These are phyloP conservation scores for Phytophthora ohioensis DNA, from an alignment of 352 stramenopile genomes.

Conservation along the genomic window DNA sequence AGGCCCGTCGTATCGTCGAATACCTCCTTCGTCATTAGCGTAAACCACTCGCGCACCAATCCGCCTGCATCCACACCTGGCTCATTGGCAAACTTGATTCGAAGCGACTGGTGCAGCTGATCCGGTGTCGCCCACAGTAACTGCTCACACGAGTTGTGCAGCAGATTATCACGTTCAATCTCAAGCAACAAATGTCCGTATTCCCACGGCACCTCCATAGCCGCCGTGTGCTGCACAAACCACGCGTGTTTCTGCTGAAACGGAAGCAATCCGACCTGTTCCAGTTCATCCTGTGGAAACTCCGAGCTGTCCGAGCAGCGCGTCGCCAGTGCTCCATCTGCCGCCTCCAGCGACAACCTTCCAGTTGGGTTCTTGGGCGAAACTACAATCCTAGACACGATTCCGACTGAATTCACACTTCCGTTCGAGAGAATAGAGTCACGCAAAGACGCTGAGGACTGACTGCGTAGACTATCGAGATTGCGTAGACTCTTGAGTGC, in stretches of 20 bases:
- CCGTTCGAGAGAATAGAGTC: slow-evolving; percentile 75
- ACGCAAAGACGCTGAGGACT: slow-evolving; percentile 67
- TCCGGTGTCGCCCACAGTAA: slow-evolving; percentile 84
- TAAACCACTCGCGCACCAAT: slow-evolving; percentile 93
- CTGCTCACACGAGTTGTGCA: slow-evolving; percentile 92
- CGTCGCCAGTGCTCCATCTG: slow-evolving; percentile 66
- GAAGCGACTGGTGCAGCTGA: slow-evolving; percentile 87
- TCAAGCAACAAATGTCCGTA: slow-evolving; percentile 88
- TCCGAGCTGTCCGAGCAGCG: slow-evolving; percentile 66
- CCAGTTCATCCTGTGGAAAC: slow-evolving; percentile 78
- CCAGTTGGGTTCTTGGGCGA: slow-evolving; percentile 81
- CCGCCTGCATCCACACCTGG: slow-evolving; percentile 92
- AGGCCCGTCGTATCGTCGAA: slow-evolving; percentile 88
- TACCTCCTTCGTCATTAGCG: slow-evolving; percentile 89
- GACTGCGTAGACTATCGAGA: slow-evolving; percentile 50
- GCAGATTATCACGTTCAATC: slow-evolving; percentile 88
- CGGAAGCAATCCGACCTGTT: slow-evolving; percentile 69
- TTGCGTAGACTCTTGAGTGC: slow-evolving; percentile 71
- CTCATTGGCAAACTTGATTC: slow-evolving; percentile 93
- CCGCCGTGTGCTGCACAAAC: slow-evolving; percentile 88
- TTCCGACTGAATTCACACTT: slow-evolving; percentile 70
- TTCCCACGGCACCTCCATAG: slow-evolving; percentile 89
- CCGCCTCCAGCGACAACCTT: slow-evolving; percentile 75
- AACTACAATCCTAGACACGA: slow-evolving; percentile 80
- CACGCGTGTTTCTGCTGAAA: slow-evolving; percentile 91